These are phyloP conservation scores for Harrya chromipes DNA, from an alignment of 768 basidiomycete genomes.

Conservation along the genomic window DNA sequence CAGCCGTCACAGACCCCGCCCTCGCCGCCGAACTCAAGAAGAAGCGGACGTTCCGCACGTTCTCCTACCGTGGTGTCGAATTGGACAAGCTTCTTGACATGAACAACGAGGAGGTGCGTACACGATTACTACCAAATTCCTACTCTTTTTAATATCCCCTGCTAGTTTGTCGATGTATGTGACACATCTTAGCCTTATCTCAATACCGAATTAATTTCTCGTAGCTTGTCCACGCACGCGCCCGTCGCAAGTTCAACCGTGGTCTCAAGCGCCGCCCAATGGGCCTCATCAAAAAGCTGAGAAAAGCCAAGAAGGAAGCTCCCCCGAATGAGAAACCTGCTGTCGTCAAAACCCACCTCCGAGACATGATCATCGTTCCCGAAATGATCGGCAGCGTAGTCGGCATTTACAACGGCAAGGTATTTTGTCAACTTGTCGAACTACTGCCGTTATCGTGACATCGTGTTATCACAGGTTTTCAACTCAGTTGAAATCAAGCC, in stretches of 20 bases:
- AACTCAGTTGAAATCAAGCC: slow-evolving; percentile 99
- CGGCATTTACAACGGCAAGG: slow-evolving; percentile 98
- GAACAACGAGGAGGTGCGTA: slow-evolving; percentile 87
- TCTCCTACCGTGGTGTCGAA: slow-evolving; percentile 97
- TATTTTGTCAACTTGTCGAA: slow-evolving; percentile 31
- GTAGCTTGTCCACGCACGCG: slow-evolving; percentile 97
- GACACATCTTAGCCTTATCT: slow-evolving; percentile 7
- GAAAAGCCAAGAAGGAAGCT: slow-evolving; percentile 99
- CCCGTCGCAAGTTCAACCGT: slow-evolving; percentile 97
- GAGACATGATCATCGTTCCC: slow-evolving; percentile 99
- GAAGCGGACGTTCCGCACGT: slow-evolving; percentile 98
- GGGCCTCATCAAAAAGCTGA: slow-evolving; percentile 99
- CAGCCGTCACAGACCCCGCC: slow-evolving; percentile 82
- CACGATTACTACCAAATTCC: background rate
- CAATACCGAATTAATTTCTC: background rate
- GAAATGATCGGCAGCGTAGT: slow-evolving; percentile 99
- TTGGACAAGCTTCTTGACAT: slow-evolving; percentile 97
- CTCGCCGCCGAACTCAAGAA: slow-evolving; percentile 98
- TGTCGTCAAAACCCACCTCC: slow-evolving; percentile 98
- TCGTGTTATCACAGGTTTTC: slow-evolving; percentile 56
- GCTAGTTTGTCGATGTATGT: slow-evolving; percentile 77
- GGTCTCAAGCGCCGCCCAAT: slow-evolving; percentile 98
- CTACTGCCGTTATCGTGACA: background rate
- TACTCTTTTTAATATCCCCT: slow-evolving; percentile 1
- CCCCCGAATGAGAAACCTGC: slow-evolving; percentile 98